phyloP scores from a whole-genome alignment of 345 rosid species.

The Carallia brachiata region DNA sequence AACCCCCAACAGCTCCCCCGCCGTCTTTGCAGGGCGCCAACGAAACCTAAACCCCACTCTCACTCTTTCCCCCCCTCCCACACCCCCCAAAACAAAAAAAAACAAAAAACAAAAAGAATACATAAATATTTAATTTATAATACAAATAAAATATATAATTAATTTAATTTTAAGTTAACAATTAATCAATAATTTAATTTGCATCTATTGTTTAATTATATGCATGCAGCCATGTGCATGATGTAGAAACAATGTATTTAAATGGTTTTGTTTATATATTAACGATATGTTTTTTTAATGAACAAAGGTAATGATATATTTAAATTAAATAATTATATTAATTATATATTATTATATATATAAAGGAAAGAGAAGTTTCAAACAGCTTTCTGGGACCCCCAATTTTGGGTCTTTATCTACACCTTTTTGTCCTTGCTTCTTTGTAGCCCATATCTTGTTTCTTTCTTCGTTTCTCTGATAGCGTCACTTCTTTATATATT shows the following conservation, averaged over 20 bases:
- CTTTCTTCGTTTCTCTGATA: conserved; percentile 22
- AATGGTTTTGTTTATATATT: too few species aligned
- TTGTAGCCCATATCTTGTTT: conserved; percentile 25
- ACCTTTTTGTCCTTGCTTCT: conserved; percentile 58
- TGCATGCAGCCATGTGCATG: not conserved
- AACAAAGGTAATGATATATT: too few species aligned
- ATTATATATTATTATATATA: conserved; percentile 10
- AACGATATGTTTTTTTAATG: too few species aligned
- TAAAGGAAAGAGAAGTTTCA: conserved; percentile 8
- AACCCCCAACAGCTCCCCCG: conserved; percentile 6
- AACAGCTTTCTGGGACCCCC: conserved; percentile 56
- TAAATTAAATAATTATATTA: too few species aligned
- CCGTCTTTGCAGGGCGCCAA: conserved; percentile 22
- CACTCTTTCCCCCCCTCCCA: not conserved
- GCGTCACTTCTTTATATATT: not conserved
- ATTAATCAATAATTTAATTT: not conserved
- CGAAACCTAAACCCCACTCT: not conserved
- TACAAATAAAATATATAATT: too few species aligned
- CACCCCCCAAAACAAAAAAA: not conserved
- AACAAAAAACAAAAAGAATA: too few species aligned
- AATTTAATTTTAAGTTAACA: too few species aligned
- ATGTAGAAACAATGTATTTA: not conserved
- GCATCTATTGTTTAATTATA: not conserved
- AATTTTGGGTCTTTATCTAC: conserved; percentile 58
- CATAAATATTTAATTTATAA: too few species aligned